Base-by-base conservation (phyloP, 352 stramenopile genomes). In the Phytophthora syringae region DNA sequence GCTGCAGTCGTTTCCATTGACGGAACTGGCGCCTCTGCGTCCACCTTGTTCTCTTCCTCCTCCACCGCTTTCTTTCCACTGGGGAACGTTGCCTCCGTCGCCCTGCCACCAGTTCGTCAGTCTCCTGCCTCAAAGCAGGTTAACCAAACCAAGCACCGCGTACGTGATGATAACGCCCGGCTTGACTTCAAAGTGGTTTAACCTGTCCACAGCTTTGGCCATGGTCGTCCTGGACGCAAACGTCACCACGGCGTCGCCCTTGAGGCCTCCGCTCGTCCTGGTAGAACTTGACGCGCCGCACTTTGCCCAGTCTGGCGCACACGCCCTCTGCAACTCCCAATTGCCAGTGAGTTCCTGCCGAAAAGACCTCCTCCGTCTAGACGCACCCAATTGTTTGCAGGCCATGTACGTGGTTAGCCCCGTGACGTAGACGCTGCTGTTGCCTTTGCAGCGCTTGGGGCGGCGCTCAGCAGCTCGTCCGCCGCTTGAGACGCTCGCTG, bases 201-300 rank as follows among this genome's bases (percentile, higher is more conserved):
- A 53, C 87, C 76, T 74, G 32, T 92, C 84, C 57, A 95, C 76
- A n/a, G 87, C 87, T 49, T 85, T 84, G 25, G 57, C 25, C 77
- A 86, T 87, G 49, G 82, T 83, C 6, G 69, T 72, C n/a, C 84
- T 71, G 13, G 87, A 94, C 21, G 64, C 66, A 68, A 93, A 95
- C n/a, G 82, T 89, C 66, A 94, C 84, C 2, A 92, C 72, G n/a
- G 88, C 88, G 37, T 95, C 88, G n/a, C 88, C 88, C 63, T 95
- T 94, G 16, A 95, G 76, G 22, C 86, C 79, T 56, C 88, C 73
- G 76, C 11, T 88, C 81, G 59, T 93, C 78, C 50, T 93, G 86
- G 79, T 95, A 95, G 53, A 95, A 94, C 57, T 95, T 95, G 63
- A 93, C 78, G 20, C 88, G 88, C 12, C 85, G 81, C 58, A 95